Evolutionary conservation across 495 filamentous ascomycete species (phyloP), one percentile per base, ranked within the genome.

Genomic region (Pyrenula aspistea): DNA sequence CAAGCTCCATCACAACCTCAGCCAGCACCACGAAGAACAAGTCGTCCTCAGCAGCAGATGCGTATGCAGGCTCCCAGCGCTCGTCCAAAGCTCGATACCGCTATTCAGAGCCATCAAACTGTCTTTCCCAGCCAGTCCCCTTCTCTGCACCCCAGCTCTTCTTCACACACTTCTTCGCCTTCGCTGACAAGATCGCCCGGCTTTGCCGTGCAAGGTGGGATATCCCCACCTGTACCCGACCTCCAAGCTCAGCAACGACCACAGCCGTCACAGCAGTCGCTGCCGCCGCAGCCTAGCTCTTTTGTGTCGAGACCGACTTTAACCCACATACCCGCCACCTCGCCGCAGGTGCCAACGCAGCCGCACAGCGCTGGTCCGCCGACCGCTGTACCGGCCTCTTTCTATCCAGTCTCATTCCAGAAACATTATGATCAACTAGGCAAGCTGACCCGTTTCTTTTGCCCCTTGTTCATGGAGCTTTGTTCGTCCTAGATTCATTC

Each of bases 381-480:
- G 53, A 52, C 67, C 31, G 72, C 71, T 12, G 61, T 74, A 22
- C 66, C 74, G n/a, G 66, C 74, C n/a, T 69, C 73, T 24, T 91
- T 86, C 70, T 95, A 93, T 61, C 83, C 87, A 42, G 85, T 89
- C 56, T 82, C 87, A 22, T 96, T 95, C 69, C 88, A 95, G 67
- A 90, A 86, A 69, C 93, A 97, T 74, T 89, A 92, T 70, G 87
- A 95, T 72, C 91, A 96, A 79, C 86, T 98, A 75, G 93, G 93
- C 88, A 91, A 88, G 92, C 77, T 83, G 74, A 66, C 85, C 83
- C 81, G 67, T 73, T 74, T 77, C 67, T 60, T 78, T 75, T 68
- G 72, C 71, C 65, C 69, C 59, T 69, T 56, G 77, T 73, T 74
- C 64, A 80, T 79, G 76, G 81, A 86, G 76, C 85, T 85, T 65